Base-by-base conservation (phyloP, 192 early-diverging fungal genomes). In the Coemansia sp. region DNA sequence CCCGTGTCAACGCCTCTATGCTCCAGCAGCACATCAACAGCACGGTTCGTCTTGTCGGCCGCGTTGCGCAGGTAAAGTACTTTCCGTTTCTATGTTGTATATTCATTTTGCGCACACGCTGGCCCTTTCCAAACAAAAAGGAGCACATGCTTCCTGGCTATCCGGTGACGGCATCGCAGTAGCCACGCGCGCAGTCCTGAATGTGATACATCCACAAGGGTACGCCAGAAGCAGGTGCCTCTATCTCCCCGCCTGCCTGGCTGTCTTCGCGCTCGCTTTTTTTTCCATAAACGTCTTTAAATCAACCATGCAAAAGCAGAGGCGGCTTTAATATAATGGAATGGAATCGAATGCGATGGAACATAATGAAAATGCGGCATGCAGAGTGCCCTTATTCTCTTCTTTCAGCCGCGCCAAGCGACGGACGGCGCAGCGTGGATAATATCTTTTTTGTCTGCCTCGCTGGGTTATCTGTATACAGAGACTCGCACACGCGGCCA, bases 1-100 rank as follows among this genome's bases (percentile, higher is more conserved):
- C 76, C 24, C 81, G 85, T 57, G 68, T 84, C 77, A 86, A 84
- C 72, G 82, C 85, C 57, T 72, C 72, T 27, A 83, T 84, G 85
- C 68, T 83, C 54, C 65, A 67, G 61, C 70, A 71, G 62, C 67
- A 68, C 55, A 67, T 77, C 64, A 75, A 72, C 45, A 60, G 69
- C 14, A 74, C 78, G 55, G 83, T 86, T 60, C 74, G 85, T 50
- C 67, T 86, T 50, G 77, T 76, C 53, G 85, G 85, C 24, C 74
- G 75, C 23, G 67, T 86, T 51, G 74, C 79, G 23, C 69, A 77
- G 81, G 85, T 86, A 81, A 48, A 69, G 30, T 60, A 68, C 56
- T 54, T 39, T 10, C 50, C 19, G 2, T 27, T 9, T 32, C 30
- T 6, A 32, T 32, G 27, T 27, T 52, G 6, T 52, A 14, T 27